Base-by-base conservation (phyloP, 805 yeast species). In the Metschnikowia noctiluminum region DNA sequence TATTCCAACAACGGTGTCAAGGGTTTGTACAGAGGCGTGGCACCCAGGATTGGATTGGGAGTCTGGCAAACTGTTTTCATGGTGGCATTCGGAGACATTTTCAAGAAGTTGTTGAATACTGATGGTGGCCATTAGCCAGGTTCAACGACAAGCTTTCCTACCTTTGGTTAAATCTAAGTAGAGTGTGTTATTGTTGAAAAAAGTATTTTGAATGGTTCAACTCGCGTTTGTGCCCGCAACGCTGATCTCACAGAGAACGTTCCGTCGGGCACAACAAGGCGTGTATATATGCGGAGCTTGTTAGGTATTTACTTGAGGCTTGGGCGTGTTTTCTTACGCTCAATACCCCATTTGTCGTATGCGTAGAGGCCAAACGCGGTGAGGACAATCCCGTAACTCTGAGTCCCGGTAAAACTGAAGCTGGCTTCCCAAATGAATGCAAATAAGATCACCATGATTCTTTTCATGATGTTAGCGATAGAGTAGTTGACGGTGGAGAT, bases 41-140 rank as follows among this genome's bases (percentile, higher is more conserved):
- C 98, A 13, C 98, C 99, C 59, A 87, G 99, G 78, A 81, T 94
- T 58, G 97, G 96, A 48, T 79, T 94, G 56, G 96, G 98, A 62
- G 85, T 92, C 54, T 94, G 98, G 97, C 99, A 94, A 76, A 92
- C 98, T 2, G 89, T 92, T 40, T 92, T 96, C 69, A 92, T 92
- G 98, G 98, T 92, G 51, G 97, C 96, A 11, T 82, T 94, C 58
- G 99, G 98, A 67, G 99, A 94, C 64, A 88, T 90, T 38, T 68
- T 72, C 62, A 73, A 71, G 61, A 64, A 61, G 54, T 53, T 69
- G 65, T 65, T 73, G 58, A 72, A 72, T 46, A 65, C 74, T 35
- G 73, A 73, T 27, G 71, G 73, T 40, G 65, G 64, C 35, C 54
- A 51, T 27, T 51, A 39, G 40, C 7, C n/a, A n/a, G n/a, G n/a